Evolutionary conservation across 2,329 filamentous ascomycete species (phyloP).

Genomic region (Westerdykella aurantiaca): DNA sequence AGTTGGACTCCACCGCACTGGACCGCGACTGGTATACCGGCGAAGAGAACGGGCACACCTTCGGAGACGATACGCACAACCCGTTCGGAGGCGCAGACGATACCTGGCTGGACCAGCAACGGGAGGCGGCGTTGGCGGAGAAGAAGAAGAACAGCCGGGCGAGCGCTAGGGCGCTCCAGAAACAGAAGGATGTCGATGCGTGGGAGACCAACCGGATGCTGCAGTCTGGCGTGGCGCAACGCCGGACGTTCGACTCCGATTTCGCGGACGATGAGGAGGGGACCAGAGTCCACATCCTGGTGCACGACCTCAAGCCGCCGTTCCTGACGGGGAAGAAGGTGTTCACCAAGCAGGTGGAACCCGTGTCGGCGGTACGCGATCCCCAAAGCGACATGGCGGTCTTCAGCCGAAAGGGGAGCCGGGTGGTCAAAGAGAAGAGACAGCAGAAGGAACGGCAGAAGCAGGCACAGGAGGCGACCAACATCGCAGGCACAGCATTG

Average conservation of each 20-base stretch:
- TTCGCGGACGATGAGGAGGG: constrained; percentile 88
- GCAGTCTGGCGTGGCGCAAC: constrained; percentile 88
- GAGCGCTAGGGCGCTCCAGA: constrained; percentile 71
- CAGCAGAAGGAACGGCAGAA: constrained; percentile 90
- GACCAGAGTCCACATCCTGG: constrained; percentile 80
- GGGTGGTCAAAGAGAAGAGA: constrained; percentile 82
- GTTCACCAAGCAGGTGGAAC: constrained; percentile 95
- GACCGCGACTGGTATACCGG: constrained; percentile 92
- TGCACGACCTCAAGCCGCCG: constrained; percentile 89
- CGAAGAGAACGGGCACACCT: constrained; percentile 77
- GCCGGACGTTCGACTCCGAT: constrained; percentile 72
- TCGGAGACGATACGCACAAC: constrained; percentile 89
- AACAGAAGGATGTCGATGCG: constrained; percentile 90
- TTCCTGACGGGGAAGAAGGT: constrained; percentile 93
- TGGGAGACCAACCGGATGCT: constrained; percentile 99
- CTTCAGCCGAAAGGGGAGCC: constrained; percentile 91
- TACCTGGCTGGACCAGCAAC: constrained; percentile 68
- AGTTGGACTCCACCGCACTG: constrained; percentile 67
- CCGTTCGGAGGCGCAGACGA: constrained; percentile 74
- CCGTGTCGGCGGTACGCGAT: constrained; percentile 86
- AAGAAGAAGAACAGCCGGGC: constrained; percentile 70
- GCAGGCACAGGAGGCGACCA: constrained; percentile 92
- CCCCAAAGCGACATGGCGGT: constrained; percentile 98
- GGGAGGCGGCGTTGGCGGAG: constrained; percentile 67
- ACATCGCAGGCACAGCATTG: constrained; percentile 80